Evolutionary conservation across 176 grass and related monocot species (phyloP).

Genomic region (Chloris gayana): DNA sequence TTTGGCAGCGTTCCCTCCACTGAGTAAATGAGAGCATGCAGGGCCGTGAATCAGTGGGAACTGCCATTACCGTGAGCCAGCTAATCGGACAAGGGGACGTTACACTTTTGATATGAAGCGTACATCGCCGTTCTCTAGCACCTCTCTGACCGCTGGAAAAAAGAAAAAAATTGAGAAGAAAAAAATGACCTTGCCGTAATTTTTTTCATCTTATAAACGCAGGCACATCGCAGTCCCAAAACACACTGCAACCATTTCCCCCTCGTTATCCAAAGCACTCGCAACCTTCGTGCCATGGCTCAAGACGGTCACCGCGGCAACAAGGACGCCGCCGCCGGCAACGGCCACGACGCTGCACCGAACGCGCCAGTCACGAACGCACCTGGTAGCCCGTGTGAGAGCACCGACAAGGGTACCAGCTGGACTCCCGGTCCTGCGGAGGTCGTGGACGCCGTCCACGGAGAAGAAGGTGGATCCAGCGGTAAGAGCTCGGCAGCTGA

Average conservation of each 20-base stretch:
- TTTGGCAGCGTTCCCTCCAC: background rate
- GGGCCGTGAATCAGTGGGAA: background rate
- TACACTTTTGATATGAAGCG: background rate
- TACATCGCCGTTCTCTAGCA: background rate
- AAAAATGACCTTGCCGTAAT: no score
- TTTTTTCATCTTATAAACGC: no score
- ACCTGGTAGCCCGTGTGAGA: no score
- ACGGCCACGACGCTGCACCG: background rate
- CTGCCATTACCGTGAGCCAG: background rate
- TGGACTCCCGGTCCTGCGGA: background rate
- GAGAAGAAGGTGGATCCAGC: no score
- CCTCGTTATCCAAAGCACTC: background rate
- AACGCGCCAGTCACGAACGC: no score
- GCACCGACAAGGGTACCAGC: no score
- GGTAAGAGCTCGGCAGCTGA: no score
- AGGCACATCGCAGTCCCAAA: no score
- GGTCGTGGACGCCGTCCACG: background rate
- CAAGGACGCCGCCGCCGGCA: background rate
- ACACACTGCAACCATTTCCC: background rate
- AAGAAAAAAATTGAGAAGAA: background rate
- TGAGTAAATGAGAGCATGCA: background rate
- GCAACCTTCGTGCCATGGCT: constrained; percentile 12
- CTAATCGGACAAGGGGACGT: background rate
- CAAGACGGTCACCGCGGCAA: background rate
- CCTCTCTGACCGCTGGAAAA: no score